A percentile compares a stretch with the other conserved stretches of the same genome.
phyloP scores from a whole-genome alignment of 768 basidiomycete species.

The Strobilomyces confusus region DNA sequence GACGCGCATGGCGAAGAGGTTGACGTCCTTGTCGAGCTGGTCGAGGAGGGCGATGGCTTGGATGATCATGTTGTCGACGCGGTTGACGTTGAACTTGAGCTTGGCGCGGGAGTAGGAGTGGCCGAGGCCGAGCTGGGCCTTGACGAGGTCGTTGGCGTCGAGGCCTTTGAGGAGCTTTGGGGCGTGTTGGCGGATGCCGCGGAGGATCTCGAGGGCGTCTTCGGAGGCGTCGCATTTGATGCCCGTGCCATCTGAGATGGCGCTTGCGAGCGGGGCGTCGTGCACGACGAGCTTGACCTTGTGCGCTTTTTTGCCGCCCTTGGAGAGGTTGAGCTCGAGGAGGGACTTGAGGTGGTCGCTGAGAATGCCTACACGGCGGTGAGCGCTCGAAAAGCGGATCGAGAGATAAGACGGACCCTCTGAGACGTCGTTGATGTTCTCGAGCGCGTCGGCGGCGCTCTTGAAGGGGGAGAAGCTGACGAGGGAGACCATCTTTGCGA shows the following conservation, averaged over 20 bases:
- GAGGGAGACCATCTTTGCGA: conserved; percentile 88
- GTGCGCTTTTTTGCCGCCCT: conserved; percentile 60
- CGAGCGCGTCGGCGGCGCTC: conserved; percentile 87
- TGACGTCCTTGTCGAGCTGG: conserved; percentile 99
- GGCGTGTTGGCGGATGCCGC: conserved; percentile 90
- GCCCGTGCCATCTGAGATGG: conserved; percentile 68
- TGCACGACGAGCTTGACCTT: conserved; percentile 73
- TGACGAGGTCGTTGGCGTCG: conserved; percentile 80
- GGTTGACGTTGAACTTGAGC: conserved; percentile 96
- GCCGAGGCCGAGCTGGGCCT: conserved; percentile 94
- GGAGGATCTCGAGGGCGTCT: conserved; percentile 77
- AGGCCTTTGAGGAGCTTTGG: conserved; percentile 86
- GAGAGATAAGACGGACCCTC: conserved; percentile 59
- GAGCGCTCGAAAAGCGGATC: neutral
- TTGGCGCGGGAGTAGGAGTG: conserved; percentile 98
- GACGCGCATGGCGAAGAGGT: conserved; percentile 96
- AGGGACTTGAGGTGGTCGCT: conserved; percentile 81
- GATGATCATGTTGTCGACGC: conserved; percentile 99
- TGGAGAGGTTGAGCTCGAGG: conserved; percentile 83
- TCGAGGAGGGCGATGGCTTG: conserved; percentile 98
- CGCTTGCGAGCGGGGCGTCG: conserved; percentile 68
- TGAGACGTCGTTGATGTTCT: conserved; percentile 94
- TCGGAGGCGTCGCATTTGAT: conserved; percentile 82
- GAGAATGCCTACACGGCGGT: conserved; percentile 57
- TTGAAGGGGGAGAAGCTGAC: conserved; percentile 93